Evolutionary conservation across 139 green algal genomes (phyloP).

Genomic region (Coelastrella sp.): DNA sequence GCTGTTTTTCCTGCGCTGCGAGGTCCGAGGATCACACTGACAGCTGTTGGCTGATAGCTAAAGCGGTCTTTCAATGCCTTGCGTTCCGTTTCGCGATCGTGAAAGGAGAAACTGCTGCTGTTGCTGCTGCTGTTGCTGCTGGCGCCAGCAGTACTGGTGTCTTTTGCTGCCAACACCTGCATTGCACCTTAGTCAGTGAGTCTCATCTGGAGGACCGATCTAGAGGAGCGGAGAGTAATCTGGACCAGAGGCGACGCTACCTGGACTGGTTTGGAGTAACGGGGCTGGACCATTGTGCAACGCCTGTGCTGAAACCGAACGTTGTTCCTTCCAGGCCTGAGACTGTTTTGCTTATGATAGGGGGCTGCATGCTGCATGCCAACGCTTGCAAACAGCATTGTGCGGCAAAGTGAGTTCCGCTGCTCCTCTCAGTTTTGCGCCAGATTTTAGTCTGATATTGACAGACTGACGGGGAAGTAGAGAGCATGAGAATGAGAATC

Average conservation of each 20-base stretch:
- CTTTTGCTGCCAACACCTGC: not conserved
- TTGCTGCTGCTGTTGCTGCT: conserved; percentile 20
- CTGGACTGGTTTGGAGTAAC: not conserved
- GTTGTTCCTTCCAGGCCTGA: not conserved
- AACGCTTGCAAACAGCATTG: not conserved
- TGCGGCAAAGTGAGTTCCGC: not conserved
- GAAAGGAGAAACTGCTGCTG: not conserved
- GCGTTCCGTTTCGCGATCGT: not conserved
- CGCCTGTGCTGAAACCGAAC: not conserved
- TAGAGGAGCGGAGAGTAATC: not conserved
- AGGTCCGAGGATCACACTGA: conserved; percentile 27
- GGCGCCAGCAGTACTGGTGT: not conserved
- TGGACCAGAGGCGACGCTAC: not conserved
- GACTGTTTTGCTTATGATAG: not conserved
- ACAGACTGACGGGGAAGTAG: no score
- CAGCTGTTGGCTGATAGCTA: not conserved
- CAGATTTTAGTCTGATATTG: no score
- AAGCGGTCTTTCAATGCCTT: conserved; percentile 7
- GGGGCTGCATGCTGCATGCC: not conserved
- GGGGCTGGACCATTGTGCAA: not conserved
- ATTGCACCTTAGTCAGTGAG: not conserved
- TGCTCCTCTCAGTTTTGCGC: not conserved
- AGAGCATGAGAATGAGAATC: no score
- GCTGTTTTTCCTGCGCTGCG: conserved; percentile 7
- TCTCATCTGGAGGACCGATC: not conserved